phyloP scores from a whole-genome alignment of 495 filamentous ascomycete species.

The Tuber calosporum region DNA sequence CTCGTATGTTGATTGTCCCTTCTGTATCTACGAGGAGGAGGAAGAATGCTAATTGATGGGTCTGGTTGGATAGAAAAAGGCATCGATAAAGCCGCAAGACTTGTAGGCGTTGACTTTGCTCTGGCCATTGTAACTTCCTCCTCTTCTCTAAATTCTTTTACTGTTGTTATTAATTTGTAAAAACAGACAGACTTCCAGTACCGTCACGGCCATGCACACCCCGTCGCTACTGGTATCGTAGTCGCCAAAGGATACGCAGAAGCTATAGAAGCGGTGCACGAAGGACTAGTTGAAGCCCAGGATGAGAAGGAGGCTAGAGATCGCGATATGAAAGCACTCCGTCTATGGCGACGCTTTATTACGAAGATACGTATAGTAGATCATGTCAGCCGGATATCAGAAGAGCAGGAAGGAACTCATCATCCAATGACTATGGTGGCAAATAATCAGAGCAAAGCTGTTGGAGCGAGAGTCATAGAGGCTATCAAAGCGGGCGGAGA shows the following conservation, averaged over 20 bases:
- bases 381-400: neutral
- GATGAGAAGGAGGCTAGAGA: constrained; percentile 52
- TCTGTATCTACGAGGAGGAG: neutral
- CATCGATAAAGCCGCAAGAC: constrained; percentile 62
- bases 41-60: constrained; percentile 11
- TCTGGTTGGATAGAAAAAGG: constrained; percentile 48
- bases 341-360: constrained; percentile 70
- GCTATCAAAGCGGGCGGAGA: neutral
- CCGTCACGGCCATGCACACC: constrained; percentile 70
- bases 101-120: constrained; percentile 77
- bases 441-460: neutral
- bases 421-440: constrained; percentile 1
- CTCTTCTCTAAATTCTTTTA: neutral
- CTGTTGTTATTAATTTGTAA: neutral
- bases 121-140: constrained; percentile 56
- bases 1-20: constrained; percentile 27
- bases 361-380: constrained; percentile 69
- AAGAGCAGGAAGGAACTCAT: neutral
- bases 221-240: constrained; percentile 67
- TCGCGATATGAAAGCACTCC: constrained; percentile 56
- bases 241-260: constrained; percentile 64
- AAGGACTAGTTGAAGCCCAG: constrained; percentile 58
- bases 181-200: constrained; percentile 70
- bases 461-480: neutral
- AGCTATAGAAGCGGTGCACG: constrained; percentile 61